These are phyloP conservation scores for Dissophora globulifera DNA, from an alignment of 192 early-diverging fungal genomes.

Conservation along the genomic window DNA sequence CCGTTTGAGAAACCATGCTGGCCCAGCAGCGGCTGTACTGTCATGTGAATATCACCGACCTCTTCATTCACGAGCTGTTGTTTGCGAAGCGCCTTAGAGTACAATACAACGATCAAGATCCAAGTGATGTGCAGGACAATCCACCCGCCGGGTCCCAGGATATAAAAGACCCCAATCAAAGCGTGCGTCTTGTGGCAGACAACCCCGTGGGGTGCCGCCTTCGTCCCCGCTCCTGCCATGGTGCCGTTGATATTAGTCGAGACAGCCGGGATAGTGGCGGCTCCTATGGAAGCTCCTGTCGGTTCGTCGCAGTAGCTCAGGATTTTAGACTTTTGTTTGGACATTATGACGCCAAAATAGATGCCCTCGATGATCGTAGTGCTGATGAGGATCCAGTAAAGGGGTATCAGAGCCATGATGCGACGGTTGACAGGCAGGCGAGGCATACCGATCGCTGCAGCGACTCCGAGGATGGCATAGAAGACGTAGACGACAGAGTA, in stretches of 20 bases:
- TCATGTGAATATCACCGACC: background rate
- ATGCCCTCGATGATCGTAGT: constrained; percentile 27
- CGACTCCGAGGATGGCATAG: constrained; percentile 26
- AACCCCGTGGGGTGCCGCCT: background rate
- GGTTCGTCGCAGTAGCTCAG: constrained; percentile 32
- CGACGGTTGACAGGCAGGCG: background rate
- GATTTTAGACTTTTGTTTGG: constrained; percentile 35
- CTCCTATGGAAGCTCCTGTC: too few species aligned
- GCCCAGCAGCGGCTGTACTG: too few species aligned
- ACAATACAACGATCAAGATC: constrained; percentile 37
- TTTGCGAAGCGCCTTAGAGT: constrained; percentile 32
- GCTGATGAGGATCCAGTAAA: constrained; percentile 42
- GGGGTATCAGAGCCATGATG: constrained; percentile 14
- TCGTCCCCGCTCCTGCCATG: background rate
- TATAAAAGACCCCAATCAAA: constrained; percentile 23
- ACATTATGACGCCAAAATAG: constrained; percentile 47
- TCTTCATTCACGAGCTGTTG: constrained; percentile 21
- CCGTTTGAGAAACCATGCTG: too few species aligned
- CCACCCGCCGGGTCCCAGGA: constrained; percentile 42
- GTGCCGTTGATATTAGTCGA: background rate
- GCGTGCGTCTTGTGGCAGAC: constrained; percentile 5
- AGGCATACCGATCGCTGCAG: background rate
- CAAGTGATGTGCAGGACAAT: constrained; percentile 32
- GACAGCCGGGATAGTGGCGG: background rate
- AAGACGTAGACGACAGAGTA: constrained; percentile 28